Evolutionary conservation across 2,329 filamentous ascomycete species (phyloP).

Genomic region (Cytospora piceae): DNA sequence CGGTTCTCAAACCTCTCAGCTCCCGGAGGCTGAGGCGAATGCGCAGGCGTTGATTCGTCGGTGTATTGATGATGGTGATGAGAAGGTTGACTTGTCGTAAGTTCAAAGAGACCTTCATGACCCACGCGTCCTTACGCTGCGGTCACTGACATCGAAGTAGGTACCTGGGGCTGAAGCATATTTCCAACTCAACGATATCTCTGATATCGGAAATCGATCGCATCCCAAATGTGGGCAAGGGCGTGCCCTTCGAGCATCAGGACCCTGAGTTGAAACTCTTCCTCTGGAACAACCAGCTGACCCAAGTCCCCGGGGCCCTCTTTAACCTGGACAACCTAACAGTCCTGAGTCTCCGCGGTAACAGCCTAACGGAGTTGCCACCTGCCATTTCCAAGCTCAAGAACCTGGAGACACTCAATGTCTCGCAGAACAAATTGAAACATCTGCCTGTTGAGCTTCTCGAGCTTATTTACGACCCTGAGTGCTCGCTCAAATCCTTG

Average conservation of each 20-base stretch:
- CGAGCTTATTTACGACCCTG: slow-evolving; percentile 51
- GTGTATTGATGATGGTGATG: slow-evolving; percentile 62
- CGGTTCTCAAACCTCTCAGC: slow-evolving; percentile 2
- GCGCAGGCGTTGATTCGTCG: slow-evolving; percentile 52
- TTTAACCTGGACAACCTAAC: slow-evolving; percentile 66
- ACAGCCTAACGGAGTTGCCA: slow-evolving; percentile 64
- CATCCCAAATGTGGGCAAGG: slow-evolving; percentile 57
- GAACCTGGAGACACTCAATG: slow-evolving; percentile 65
- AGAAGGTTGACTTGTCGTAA: slow-evolving; percentile 66
- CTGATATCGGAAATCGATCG: slow-evolving; percentile 59
- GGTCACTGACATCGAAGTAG: slow-evolving; percentile 34
- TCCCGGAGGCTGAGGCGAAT: slow-evolving; percentile 39
- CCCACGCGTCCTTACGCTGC: not conserved
- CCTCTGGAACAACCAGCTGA: slow-evolving; percentile 62
- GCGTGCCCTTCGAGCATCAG: slow-evolving; percentile 62
- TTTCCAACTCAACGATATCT: slow-evolving; percentile 61
- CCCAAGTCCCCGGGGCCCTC: slow-evolving; percentile 59
- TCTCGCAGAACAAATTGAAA: slow-evolving; percentile 65
- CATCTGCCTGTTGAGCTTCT: slow-evolving; percentile 67
- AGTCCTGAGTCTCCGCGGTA: slow-evolving; percentile 68
- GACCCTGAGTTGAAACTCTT: slow-evolving; percentile 65
- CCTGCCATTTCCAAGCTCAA: slow-evolving; percentile 59
- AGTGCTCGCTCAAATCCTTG: slow-evolving; percentile 53
- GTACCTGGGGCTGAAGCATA: slow-evolving; percentile 50
- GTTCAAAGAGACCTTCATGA: slow-evolving; percentile 32